These are phyloP conservation scores for Herpetomonas tarakana DNA, from an alignment of 208 protist species.

Conservation along the genomic window DNA sequence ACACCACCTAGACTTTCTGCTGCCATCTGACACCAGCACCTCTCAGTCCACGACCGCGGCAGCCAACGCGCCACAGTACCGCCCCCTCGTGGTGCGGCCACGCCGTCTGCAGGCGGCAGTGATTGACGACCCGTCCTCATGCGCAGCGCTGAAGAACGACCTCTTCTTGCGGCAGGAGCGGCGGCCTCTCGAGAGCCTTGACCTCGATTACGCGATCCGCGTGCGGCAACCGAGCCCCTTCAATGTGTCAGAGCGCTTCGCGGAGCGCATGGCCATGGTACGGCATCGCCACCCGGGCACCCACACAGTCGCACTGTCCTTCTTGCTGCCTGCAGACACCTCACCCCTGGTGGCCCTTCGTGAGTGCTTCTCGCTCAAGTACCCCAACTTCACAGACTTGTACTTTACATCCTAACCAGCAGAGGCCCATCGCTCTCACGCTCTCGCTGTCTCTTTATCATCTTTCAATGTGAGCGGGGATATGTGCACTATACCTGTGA, in stretches of 20 bases:
- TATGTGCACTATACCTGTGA: not conserved
- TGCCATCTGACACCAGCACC: slow-evolving; percentile 6
- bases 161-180: slow-evolving; percentile 71
- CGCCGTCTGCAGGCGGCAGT: slow-evolving; percentile 40
- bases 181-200: slow-evolving; percentile 24
- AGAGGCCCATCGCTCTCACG: no score
- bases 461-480: no score
- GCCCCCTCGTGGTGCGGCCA: slow-evolving; percentile 51
- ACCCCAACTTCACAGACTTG: slow-evolving; percentile 63
- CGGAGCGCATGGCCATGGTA: slow-evolving; percentile 45
- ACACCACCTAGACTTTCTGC: slow-evolving; percentile 42
- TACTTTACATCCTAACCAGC: slow-evolving; percentile 27
- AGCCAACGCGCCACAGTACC: slow-evolving; percentile 19
- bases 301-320: slow-evolving; percentile 52
- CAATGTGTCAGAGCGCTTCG: slow-evolving; percentile 80
- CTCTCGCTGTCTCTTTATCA: no score
- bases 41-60: not conserved
- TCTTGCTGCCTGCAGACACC: slow-evolving; percentile 37
- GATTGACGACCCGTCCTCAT: slow-evolving; percentile 61
- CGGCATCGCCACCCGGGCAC: slow-evolving; percentile 4
- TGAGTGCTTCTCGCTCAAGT: slow-evolving; percentile 60
- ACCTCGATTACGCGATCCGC: slow-evolving; percentile 40
- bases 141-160: slow-evolving; percentile 73
- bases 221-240: slow-evolving; percentile 73
- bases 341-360: slow-evolving; percentile 65